Evolutionary conservation across 2,329 filamentous ascomycete species (phyloP).

Genomic region (Arthrobotrys sphaeroides): DNA sequence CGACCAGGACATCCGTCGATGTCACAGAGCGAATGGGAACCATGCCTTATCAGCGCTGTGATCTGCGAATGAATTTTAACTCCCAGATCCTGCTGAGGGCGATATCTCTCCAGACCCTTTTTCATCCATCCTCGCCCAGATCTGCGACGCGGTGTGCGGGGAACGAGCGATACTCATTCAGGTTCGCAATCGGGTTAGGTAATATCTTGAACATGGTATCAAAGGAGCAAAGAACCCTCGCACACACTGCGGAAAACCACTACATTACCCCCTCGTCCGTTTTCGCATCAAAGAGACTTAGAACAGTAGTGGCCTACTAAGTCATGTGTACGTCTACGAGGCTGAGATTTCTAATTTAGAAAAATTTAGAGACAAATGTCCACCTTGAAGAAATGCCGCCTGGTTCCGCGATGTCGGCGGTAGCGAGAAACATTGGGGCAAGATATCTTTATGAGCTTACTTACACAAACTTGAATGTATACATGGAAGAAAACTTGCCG

Average conservation of each 20-base stretch:
- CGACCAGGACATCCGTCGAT: slow-evolving; percentile 19
- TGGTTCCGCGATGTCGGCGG: slow-evolving; percentile 39
- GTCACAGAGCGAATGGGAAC: slow-evolving; percentile 17
- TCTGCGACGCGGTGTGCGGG: slow-evolving; percentile 16
- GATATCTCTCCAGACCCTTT: slow-evolving; percentile 14
- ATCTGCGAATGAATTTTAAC: slow-evolving; percentile 17
- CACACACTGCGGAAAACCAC: neutral
- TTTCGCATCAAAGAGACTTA: slow-evolving; percentile 29
- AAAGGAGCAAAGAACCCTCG: slow-evolving; percentile 6
- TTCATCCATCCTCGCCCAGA: neutral
- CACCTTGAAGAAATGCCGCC: slow-evolving; percentile 24
- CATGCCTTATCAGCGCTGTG: slow-evolving; percentile 27
- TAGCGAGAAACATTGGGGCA: slow-evolving; percentile 35
- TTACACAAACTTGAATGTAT: neutral
- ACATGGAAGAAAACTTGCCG: slow-evolving; percentile 22
- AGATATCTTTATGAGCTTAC: slow-evolving; percentile 1
- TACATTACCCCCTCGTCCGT: neutral
- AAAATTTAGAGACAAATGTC: no score
- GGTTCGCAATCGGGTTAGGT: slow-evolving; percentile 50
- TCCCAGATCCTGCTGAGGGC: slow-evolving; percentile 12
- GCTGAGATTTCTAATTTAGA: slow-evolving; percentile 47
- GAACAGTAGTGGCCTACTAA: slow-evolving; percentile 26
- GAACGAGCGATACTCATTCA: neutral
- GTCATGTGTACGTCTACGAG: slow-evolving; percentile 43
- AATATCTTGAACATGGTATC: slow-evolving; percentile 49